Evolutionary conservation across 768 basidiomycete species (phyloP).

Genomic region (Leccinum barrowsii): DNA sequence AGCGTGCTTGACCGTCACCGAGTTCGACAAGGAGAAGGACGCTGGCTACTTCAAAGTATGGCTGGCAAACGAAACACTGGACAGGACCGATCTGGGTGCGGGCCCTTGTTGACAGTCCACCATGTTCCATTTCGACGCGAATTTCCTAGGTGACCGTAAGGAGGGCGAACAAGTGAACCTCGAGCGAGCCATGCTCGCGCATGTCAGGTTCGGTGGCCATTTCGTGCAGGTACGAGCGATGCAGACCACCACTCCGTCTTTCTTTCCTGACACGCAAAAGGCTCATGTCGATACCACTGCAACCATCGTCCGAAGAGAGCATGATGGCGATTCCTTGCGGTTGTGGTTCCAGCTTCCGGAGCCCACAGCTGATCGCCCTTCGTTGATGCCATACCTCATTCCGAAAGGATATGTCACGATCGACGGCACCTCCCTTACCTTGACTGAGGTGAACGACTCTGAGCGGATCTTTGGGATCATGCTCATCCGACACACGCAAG

Average conservation of each 20-base stretch:
- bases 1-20: conserved; percentile 86
- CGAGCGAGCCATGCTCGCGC: conserved; percentile 92
- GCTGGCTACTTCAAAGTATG: conserved; percentile 91
- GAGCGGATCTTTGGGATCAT: conserved; percentile 77
- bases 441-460: conserved; percentile 72
- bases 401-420: conserved; percentile 93
- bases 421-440: conserved; percentile 90
- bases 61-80: conserved; percentile 92
- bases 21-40: conserved; percentile 58
- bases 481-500: conserved; percentile 93
- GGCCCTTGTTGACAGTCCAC: neutral
- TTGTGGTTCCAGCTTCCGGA: conserved; percentile 74
- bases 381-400: conserved; percentile 78
- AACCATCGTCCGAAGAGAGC: conserved; percentile 55
- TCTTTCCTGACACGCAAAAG: conserved; percentile 36
- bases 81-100: conserved; percentile 84
- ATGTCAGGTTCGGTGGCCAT: conserved; percentile 92
- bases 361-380: conserved; percentile 53
- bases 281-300: conserved; percentile 94
- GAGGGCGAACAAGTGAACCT: conserved; percentile 84
- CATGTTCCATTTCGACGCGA: conserved; percentile 4
- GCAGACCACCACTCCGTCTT: neutral
- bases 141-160: conserved; percentile 61
- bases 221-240: conserved; percentile 80
- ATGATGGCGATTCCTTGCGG: conserved; percentile 88